These are phyloP conservation scores for Petasospora fabianii DNA, from an alignment of 1,139 yeast species.

Conservation along the genomic window DNA sequence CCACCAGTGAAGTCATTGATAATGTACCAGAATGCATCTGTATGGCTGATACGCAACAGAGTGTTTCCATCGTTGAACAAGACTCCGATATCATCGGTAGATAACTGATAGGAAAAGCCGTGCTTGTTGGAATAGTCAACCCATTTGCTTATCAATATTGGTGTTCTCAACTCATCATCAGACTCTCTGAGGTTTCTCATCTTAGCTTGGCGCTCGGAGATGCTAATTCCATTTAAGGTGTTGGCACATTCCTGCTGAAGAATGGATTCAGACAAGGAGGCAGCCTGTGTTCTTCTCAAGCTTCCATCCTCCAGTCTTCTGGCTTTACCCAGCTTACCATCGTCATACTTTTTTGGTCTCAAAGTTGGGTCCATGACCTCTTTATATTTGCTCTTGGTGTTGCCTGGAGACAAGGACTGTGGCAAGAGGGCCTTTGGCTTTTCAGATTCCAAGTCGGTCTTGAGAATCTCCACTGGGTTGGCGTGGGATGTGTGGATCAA, in stretches of 20 bases:
- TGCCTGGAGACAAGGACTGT: slow-evolving; percentile 87
- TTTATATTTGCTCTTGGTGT: slow-evolving; percentile 82
- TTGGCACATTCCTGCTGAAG: slow-evolving; percentile 41
- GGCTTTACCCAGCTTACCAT: slow-evolving; percentile 25
- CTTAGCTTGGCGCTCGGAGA: slow-evolving; percentile 40
- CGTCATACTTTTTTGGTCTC: slow-evolving; percentile 27
- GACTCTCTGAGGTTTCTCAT: slow-evolving; percentile 32
- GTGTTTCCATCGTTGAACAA: slow-evolving; percentile 82
- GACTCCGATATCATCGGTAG: slow-evolving; percentile 91
- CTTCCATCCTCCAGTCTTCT: slow-evolving; percentile 26
- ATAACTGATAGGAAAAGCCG: slow-evolving; percentile 91
- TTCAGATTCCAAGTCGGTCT: slow-evolving; percentile 67
- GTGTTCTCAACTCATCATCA: slow-evolving; percentile 43
- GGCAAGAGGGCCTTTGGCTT: slow-evolving; percentile 74
- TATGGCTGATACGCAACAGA: slow-evolving; percentile 63
- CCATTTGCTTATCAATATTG: slow-evolving; percentile 88
- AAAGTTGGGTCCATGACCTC: slow-evolving; percentile 38
- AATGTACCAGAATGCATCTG: slow-evolving; percentile 57
- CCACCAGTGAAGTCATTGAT: slow-evolving; percentile 62
- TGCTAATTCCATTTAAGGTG: slow-evolving; percentile 39
- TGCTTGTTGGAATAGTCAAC: slow-evolving; percentile 95
- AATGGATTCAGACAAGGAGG: slow-evolving; percentile 33
- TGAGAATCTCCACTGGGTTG: slow-evolving; percentile 67
- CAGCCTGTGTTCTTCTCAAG: slow-evolving; percentile 27
- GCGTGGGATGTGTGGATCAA: slow-evolving; percentile 46